Evolutionary conservation across 257 asterid genomes (phyloP).

Genomic region (Solanum lycopersicoides): DNA sequence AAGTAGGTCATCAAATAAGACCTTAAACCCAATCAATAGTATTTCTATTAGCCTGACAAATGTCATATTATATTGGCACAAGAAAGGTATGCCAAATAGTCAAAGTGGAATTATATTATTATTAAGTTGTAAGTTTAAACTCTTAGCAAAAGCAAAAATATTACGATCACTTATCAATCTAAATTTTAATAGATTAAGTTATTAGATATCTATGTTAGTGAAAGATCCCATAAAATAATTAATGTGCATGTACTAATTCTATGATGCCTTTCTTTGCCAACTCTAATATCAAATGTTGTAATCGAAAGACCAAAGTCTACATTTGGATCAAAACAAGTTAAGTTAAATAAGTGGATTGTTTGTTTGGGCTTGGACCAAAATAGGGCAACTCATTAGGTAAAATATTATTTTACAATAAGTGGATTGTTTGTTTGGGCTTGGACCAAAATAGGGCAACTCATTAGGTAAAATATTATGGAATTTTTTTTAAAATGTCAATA

Average conservation of each 20-base stretch:
- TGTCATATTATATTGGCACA: not conserved
- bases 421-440: too few species aligned
- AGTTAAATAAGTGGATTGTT: not conserved
- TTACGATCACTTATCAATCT: not conserved
- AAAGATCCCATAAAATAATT: not conserved
- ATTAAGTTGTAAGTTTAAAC: not conserved
- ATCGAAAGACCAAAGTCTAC: not conserved
- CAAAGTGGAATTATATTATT: not conserved
- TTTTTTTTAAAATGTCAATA: too few species aligned
- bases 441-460: too few species aligned
- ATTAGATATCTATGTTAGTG: not conserved
- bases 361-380: too few species aligned
- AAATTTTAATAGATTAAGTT: not conserved
- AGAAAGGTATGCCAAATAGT: not conserved
- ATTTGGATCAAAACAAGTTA: not conserved
- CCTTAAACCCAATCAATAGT: not conserved
- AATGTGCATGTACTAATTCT: not conserved
- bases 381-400: too few species aligned
- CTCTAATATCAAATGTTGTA: not conserved
- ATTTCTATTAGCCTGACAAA: not conserved
- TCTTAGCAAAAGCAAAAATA: not conserved
- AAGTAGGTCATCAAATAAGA: not conserved
- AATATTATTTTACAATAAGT: too few species aligned
- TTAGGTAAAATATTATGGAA: too few species aligned
- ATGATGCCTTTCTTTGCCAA: not conserved